Base-by-base conservation (phyloP, 768 basidiomycete species). In the Macrolepiota dolichaula region DNA sequence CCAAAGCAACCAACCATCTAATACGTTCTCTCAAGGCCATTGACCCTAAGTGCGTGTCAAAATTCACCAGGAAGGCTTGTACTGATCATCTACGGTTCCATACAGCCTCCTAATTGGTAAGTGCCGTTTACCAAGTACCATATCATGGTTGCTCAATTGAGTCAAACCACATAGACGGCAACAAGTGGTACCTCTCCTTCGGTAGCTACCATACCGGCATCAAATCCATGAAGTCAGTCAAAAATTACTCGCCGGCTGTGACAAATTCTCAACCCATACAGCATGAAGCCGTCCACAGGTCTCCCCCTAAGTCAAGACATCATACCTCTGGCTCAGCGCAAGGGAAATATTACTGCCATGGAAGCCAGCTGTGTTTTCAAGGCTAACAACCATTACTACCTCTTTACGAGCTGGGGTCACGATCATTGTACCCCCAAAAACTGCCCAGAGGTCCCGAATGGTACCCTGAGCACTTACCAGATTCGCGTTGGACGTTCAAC, bases 121-220 rank as follows among this genome's bases (percentile, higher is more conserved):
- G 67, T 47, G 29, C 27, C 61, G 3, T 36, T 11, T 10, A 44
- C 29, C 51, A 10, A 53, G 17, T 32, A 22, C 32, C 36, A 50
- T 4, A 19, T 6, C 53, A 10, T 55, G 5, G 32, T 32, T 12
- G 27, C 47, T 49, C 10, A 42, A 13, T 4, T 57, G 37, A 2
- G 42, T 64, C 40, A 1, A 42, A 32, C 62, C 17, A 9, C 42
- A 44, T n/a, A 75, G 80, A 78, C 56, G 73, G 72, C 32, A 71
- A 76, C 62, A 75, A 72, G 51, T 83, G 81, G 83, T 75, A 72
- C 55, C 74, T 85, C 13, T 77, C 79, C 13, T 70, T 84, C 4
- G 84, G 84, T 22, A 82, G 80, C 59, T 85, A 78, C 72, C 84
- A 82, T 82, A 79, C 75, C 5, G 83, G 83, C 9, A 85, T 85